phyloP scores from a whole-genome alignment of 129 eudicot species.

The Saussurea involucrata region DNA sequence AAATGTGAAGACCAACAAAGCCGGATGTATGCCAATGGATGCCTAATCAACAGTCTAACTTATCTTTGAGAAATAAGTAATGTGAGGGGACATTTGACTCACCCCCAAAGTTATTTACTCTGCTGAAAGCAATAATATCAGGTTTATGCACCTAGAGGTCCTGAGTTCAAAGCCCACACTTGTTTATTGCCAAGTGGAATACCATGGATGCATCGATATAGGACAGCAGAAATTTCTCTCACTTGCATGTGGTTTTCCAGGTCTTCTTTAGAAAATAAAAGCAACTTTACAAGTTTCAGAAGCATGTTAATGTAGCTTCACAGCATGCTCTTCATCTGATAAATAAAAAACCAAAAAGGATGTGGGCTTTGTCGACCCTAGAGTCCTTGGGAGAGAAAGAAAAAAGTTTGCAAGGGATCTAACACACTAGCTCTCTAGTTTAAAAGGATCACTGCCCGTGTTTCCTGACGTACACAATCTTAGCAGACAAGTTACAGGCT shows the following conservation, averaged over 20 bases:
- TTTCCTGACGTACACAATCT: neutral
- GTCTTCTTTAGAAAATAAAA: neutral
- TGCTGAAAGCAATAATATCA: neutral
- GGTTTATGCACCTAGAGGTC: neutral
- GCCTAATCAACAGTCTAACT: neutral
- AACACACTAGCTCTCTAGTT: neutral
- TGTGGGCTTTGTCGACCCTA: neutral
- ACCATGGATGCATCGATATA: slow-evolving; percentile 4
- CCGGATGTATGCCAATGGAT: neutral
- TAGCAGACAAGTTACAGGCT: neutral
- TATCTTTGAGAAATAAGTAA: neutral
- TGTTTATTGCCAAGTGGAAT: neutral
- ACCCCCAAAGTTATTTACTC: neutral
- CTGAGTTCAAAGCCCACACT: slow-evolving; percentile 1
- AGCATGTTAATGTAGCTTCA: neutral
- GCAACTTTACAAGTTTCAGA: neutral
- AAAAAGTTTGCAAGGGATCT: neutral
- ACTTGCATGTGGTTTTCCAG: neutral
- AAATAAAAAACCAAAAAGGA: neutral
- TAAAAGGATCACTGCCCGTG: neutral
- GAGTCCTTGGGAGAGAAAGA: neutral
- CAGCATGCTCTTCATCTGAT: neutral
- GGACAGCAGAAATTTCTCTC: too few species aligned
- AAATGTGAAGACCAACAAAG: neutral
- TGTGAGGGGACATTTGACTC: neutral